Evolutionary conservation across 2,329 filamentous ascomycete genomes (phyloP).

Genomic region (Penicillium oxalicum): DNA sequence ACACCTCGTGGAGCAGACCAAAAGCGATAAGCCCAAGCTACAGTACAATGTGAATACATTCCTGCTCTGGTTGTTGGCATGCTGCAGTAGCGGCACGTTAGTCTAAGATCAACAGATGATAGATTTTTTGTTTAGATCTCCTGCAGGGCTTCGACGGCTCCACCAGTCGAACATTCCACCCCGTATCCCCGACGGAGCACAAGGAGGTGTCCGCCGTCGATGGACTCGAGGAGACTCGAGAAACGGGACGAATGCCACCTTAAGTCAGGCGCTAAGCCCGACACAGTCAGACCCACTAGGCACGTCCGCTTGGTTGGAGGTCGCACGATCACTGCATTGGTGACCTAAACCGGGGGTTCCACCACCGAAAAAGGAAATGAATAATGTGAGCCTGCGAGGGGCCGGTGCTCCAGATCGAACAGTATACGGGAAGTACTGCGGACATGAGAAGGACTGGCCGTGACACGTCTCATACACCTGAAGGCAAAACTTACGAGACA

Average conservation of each 20-base stretch:
- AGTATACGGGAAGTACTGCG: too few relatives aligned
- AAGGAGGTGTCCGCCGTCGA: neutral
- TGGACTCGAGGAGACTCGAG: neutral
- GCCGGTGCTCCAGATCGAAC: neutral
- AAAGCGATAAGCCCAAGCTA: too few relatives aligned
- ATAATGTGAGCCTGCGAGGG: neutral
- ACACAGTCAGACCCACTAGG: neutral
- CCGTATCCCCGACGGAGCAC: slow-evolving; percentile 12
- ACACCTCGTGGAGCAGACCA: too few relatives aligned
- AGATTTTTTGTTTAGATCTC: neutral
- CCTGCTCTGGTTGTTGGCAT: neutral
- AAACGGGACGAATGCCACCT: slow-evolving; percentile 3
- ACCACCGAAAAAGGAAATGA: neutral
- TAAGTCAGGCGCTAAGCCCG: neutral
- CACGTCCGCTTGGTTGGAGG: neutral
- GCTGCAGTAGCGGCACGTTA: neutral
- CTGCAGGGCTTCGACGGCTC: slow-evolving; percentile 11
- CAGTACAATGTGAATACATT: neutral
- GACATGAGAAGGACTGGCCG: too few relatives aligned
- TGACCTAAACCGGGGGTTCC: neutral
- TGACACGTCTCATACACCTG: too few relatives aligned
- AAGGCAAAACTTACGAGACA: too few relatives aligned
- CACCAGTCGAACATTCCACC: slow-evolving; percentile 23
- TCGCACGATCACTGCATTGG: neutral
- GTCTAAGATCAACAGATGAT: neutral